These are phyloP conservation scores for Bathelium albidoporum DNA, from an alignment of 495 filamentous ascomycete genomes.

Conservation along the genomic window DNA sequence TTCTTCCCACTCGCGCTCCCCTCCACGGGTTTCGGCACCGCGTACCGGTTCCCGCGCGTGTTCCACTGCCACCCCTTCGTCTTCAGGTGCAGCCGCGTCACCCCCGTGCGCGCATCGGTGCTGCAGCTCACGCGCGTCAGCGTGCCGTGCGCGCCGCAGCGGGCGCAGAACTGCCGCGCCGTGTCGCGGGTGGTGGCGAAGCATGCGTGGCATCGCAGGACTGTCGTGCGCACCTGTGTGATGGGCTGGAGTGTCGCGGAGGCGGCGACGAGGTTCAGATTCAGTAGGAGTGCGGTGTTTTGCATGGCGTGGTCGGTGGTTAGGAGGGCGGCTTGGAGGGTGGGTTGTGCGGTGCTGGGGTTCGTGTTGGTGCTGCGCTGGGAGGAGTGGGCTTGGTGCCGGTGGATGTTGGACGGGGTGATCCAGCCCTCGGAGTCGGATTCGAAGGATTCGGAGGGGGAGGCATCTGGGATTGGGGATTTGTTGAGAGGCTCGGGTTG, in stretches of 20 bases:
- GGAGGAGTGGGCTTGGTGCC: slow-evolving; percentile 61
- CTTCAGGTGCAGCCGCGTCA: slow-evolving; percentile 82
- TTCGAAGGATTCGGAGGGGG: slow-evolving; percentile 44
- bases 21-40: slow-evolving; percentile 80
- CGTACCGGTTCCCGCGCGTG: slow-evolving; percentile 78
- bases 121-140: slow-evolving; percentile 79
- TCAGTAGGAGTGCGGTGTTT: slow-evolving; percentile 88
- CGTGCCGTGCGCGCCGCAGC: slow-evolving; percentile 70
- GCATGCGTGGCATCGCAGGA: slow-evolving; percentile 90
- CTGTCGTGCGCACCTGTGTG: slow-evolving; percentile 68
- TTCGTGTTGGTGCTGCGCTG: slow-evolving; percentile 34
- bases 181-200: slow-evolving; percentile 78
- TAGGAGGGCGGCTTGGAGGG: slow-evolving; percentile 73
- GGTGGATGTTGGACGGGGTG: slow-evolving; percentile 73
- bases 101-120: slow-evolving; percentile 59
- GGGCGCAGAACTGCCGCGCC: slow-evolving; percentile 84
- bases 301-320: slow-evolving; percentile 96
- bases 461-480: slow-evolving; percentile 17
- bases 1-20: slow-evolving; percentile 65
- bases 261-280: slow-evolving; percentile 73
- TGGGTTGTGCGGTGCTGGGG: slow-evolving; percentile 40
- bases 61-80: slow-evolving; percentile 96
- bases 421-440: slow-evolving; percentile 83
- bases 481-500: background rate
- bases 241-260: slow-evolving; percentile 59